These are phyloP conservation scores for Caryocar brasiliense DNA, from an alignment of 441 rosid species.

Conservation along the genomic window DNA sequence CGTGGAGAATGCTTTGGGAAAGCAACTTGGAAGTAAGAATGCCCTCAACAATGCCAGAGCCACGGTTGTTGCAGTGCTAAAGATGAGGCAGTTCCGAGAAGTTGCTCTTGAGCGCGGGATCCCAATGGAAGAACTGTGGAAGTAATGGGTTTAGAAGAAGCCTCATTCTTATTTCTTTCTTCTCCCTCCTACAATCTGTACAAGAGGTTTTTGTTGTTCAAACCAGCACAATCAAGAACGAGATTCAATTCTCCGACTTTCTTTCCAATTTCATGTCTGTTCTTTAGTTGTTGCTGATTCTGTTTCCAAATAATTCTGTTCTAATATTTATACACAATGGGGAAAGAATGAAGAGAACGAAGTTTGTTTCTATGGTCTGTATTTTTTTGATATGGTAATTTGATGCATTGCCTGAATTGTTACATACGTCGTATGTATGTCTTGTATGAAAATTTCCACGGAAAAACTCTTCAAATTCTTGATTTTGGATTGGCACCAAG, in stretches of 20 bases:
- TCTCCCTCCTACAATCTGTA: slow-evolving; percentile 9
- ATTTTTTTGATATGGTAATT: no score
- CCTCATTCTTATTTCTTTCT: neutral
- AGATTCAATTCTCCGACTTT: slow-evolving; percentile 1
- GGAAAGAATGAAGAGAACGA: no score
- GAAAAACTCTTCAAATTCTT: no score
- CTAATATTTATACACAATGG: no score
- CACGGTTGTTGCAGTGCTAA: slow-evolving; percentile 63
- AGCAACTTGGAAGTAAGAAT: slow-evolving; percentile 71
- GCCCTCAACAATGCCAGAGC: slow-evolving; percentile 93
- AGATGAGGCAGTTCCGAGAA: slow-evolving; percentile 74
- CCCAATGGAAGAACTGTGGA: slow-evolving; percentile 92
- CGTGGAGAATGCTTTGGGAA: slow-evolving; percentile 77
- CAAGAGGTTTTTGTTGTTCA: slow-evolving; percentile 12
- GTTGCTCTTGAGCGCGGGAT: slow-evolving; percentile 85
- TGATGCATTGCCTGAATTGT: no score
- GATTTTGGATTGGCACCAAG: no score
- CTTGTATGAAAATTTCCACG: no score
- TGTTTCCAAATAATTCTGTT: neutral
- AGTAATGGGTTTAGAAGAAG: slow-evolving; percentile 23
- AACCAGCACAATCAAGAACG: slow-evolving; percentile 3
- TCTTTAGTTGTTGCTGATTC: neutral
- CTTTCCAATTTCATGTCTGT: neutral
- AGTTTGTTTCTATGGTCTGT: no score
- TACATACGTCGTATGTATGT: no score